Conservation (phyloP, 768 basidiomycete species). For the Lyophyllum shimeji region DNA sequence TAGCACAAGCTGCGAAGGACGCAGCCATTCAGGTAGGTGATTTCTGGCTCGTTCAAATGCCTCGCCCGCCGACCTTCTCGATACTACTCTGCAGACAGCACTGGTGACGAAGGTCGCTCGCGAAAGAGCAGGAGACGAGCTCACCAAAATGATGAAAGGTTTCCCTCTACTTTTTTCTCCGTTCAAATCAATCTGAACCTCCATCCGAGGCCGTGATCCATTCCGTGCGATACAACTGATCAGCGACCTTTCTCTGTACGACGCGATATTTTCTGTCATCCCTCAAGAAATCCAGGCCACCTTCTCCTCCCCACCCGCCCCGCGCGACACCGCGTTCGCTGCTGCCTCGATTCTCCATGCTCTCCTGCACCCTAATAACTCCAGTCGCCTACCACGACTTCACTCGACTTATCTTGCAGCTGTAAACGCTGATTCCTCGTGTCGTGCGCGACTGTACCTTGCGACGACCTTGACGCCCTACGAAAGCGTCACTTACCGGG, state of each 20-base stretch:
- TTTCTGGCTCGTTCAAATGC: background rate
- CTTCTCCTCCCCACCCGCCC: constrained; percentile 43
- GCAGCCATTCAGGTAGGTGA: constrained; percentile 57
- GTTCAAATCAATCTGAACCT: constrained; percentile 1
- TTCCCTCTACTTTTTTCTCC: constrained; percentile 4
- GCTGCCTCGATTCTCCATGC: constrained; percentile 59
- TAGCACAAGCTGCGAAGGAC: constrained; percentile 63
- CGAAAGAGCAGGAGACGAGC: constrained; percentile 89
- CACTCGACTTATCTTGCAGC: constrained; percentile 48
- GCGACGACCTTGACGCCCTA: constrained; percentile 79
- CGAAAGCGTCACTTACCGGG: constrained; percentile 51
- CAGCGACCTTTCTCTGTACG: constrained; percentile 66
- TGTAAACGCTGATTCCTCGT: constrained; percentile 35
- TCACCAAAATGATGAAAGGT: constrained; percentile 95
- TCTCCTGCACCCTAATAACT: constrained; percentile 34
- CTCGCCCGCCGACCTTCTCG: background rate
- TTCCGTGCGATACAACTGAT: constrained; percentile 75
- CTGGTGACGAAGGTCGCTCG: constrained; percentile 80
- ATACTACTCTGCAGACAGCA: constrained; percentile 46
- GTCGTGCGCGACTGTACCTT: constrained; percentile 69
- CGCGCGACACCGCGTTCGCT: constrained; percentile 44
- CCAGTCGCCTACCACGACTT: constrained; percentile 35
- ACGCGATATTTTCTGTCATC: constrained; percentile 58
- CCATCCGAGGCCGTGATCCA: constrained; percentile 67
- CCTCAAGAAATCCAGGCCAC: constrained; percentile 40